Evolutionary conservation across 352 stramenopile species (phyloP).

Genomic region (Phytophthora europaea): DNA sequence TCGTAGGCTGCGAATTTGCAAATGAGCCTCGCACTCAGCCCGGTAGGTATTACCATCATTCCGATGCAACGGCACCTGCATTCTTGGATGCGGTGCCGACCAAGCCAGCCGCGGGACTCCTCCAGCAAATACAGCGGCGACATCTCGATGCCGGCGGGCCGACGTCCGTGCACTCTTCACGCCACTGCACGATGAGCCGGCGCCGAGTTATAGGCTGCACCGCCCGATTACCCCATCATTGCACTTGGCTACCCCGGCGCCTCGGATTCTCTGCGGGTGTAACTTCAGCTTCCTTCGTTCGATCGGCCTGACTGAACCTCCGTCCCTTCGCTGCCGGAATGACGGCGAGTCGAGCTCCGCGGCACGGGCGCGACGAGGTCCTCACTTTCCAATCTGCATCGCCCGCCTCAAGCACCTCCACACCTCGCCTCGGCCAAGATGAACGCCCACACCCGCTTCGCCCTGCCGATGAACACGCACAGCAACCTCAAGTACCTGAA

Average conservation of each 20-base stretch:
- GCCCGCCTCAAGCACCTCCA: not conserved
- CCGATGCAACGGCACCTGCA: conserved; percentile 5
- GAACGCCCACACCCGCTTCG: conserved; percentile 32
- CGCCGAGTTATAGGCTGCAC: not conserved
- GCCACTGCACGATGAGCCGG: not conserved
- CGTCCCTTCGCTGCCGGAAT: not conserved
- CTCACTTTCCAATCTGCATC: conserved; percentile 25
- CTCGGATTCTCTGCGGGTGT: not conserved
- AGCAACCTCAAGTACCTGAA: conserved; percentile 30
- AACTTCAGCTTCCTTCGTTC: not conserved
- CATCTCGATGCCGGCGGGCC: not conserved
- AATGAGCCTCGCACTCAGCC: conserved; percentile 1
- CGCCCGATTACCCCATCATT: not conserved
- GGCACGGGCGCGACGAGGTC: not conserved
- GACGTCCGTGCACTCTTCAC: too few species aligned
- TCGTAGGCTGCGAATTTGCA: conserved; percentile 17
- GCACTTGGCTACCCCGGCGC: not conserved
- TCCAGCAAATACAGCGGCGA: not conserved
- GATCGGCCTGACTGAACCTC: not conserved
- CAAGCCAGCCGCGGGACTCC: too few species aligned
- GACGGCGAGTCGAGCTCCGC: not conserved
- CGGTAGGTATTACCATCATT: too few species aligned
- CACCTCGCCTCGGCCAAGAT: conserved; percentile 4
- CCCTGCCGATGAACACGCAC: conserved; percentile 32
- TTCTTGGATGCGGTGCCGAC: conserved; percentile 6